These are phyloP conservation scores for Peronospora destructor DNA, from an alignment of 352 stramenopile species.

Conservation along the genomic window DNA sequence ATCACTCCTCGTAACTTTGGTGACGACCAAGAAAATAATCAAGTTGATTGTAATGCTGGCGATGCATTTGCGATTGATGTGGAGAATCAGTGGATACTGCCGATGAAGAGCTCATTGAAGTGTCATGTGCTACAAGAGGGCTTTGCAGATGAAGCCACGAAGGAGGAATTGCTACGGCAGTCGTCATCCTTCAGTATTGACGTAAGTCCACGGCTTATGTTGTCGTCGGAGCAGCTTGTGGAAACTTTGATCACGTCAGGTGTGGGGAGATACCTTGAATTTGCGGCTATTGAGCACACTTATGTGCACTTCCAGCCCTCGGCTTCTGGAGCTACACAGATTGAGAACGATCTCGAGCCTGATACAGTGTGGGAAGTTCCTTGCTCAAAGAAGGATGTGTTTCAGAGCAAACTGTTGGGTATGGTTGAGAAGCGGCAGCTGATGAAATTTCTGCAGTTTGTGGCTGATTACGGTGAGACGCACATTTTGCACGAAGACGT, in stretches of 20 bases:
- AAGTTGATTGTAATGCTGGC: background rate
- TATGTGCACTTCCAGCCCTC: conserved; percentile 55
- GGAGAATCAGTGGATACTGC: conserved; percentile 20
- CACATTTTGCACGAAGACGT: conserved; percentile 69
- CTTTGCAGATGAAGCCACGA: conserved; percentile 33
- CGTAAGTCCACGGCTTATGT: conserved; percentile 70
- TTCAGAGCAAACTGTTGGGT: conserved; percentile 75
- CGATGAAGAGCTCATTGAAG: conserved; percentile 40
- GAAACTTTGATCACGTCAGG: conserved; percentile 80
- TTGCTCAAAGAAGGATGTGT: conserved; percentile 88
- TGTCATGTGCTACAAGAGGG: conserved; percentile 39
- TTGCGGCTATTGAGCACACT: conserved; percentile 77
- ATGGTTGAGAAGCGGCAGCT: conserved; percentile 85
- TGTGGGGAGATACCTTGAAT: conserved; percentile 84
- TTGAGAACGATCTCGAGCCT: conserved; percentile 3
- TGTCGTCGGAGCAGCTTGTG: conserved; percentile 74
- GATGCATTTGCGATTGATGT: conserved; percentile 2
- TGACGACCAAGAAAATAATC: conserved; percentile 24
- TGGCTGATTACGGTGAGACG: conserved; percentile 77
- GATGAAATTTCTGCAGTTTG: conserved; percentile 89
- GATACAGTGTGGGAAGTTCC: conserved; percentile 74
- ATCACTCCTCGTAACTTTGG: conserved; percentile 29
- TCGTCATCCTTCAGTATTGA: conserved; percentile 70
- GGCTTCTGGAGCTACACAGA: conserved; percentile 2
- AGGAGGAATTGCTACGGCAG: conserved; percentile 33